phyloP scores from a whole-genome alignment of 495 filamentous ascomycete genomes.

The Trichocladium uniseriatum region DNA sequence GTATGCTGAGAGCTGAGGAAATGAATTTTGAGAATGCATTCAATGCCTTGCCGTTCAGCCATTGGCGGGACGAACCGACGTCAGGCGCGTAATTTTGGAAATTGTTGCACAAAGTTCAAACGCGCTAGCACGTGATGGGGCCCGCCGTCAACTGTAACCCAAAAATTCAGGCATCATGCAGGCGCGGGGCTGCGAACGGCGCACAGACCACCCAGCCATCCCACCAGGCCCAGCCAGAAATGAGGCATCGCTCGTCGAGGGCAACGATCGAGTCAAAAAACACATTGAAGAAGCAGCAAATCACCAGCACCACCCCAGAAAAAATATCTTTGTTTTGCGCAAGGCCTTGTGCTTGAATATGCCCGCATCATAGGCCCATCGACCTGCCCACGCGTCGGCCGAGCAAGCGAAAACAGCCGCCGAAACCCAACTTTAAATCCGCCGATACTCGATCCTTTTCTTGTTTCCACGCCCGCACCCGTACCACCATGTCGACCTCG shows the following conservation, averaged over 20 bases:
- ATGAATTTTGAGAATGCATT: too few relatives aligned
- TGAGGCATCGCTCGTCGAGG: background rate
- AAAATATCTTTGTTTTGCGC: background rate
- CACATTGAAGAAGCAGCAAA: background rate
- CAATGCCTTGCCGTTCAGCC: too few relatives aligned
- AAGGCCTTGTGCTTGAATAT: slow-evolving; percentile 15
- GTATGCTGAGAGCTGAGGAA: too few relatives aligned
- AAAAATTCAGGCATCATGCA: background rate
- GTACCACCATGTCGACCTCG: slow-evolving; percentile 50
- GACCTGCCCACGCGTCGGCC: slow-evolving; percentile 18
- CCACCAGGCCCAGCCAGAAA: background rate
- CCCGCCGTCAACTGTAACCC: background rate
- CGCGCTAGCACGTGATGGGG: slow-evolving; percentile 11
- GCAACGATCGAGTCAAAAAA: too few relatives aligned
- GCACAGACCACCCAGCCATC: slow-evolving; percentile 1
- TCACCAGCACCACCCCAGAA: background rate
- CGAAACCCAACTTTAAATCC: background rate
- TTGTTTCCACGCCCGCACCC: slow-evolving; percentile 1
- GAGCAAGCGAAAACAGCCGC: slow-evolving; percentile 1
- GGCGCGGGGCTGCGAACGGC: background rate
- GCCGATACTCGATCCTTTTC: background rate
- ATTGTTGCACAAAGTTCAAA: too few relatives aligned
- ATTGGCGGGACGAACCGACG: too few relatives aligned
- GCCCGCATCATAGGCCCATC: slow-evolving; percentile 17
- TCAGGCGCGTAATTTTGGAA: too few relatives aligned